These are phyloP conservation scores for Azolla pinnata DNA, from an alignment of 75 land plant species.

Conservation along the genomic window DNA sequence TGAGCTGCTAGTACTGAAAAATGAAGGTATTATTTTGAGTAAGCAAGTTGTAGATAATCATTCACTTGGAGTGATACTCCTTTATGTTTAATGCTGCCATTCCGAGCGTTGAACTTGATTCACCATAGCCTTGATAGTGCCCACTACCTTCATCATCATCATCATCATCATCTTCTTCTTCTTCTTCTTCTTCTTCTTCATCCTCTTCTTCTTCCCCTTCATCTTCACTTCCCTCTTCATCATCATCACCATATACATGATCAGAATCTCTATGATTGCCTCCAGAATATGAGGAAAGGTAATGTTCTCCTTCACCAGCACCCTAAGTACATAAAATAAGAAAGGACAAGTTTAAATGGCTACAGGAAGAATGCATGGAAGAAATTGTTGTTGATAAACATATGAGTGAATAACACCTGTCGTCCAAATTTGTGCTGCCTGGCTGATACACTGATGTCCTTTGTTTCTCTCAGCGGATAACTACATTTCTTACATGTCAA, in stretches of 20 bases:
- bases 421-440: slow-evolving; percentile 40
- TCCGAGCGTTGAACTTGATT: slow-evolving; percentile 14
- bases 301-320: not conserved
- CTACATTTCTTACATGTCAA: slow-evolving; percentile 34
- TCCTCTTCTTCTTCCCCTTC: slow-evolving; percentile 10
- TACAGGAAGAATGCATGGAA: no score
- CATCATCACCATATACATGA: slow-evolving; percentile 10
- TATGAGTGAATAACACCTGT: slow-evolving; percentile 15
- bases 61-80: slow-evolving; percentile 6
- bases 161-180: slow-evolving; percentile 29
- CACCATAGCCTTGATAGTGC: slow-evolving; percentile 18
- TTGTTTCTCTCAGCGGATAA: slow-evolving; percentile 37
- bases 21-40: no score
- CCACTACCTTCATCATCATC: slow-evolving; percentile 24
- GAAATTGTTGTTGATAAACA: not conserved
- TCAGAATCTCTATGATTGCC: slow-evolving; percentile 6
- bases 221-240: slow-evolving; percentile 2
- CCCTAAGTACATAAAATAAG: not conserved
- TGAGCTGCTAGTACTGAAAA: not conserved
- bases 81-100: slow-evolving; percentile 35
- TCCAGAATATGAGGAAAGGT: not conserved
- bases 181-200: slow-evolving; percentile 25
- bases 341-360: not conserved
- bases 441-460: slow-evolving; percentile 37
- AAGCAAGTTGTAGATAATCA: not conserved